Conservation (phyloP, 1,139 yeast genomes). For the Yueomyces sp. region DNA sequence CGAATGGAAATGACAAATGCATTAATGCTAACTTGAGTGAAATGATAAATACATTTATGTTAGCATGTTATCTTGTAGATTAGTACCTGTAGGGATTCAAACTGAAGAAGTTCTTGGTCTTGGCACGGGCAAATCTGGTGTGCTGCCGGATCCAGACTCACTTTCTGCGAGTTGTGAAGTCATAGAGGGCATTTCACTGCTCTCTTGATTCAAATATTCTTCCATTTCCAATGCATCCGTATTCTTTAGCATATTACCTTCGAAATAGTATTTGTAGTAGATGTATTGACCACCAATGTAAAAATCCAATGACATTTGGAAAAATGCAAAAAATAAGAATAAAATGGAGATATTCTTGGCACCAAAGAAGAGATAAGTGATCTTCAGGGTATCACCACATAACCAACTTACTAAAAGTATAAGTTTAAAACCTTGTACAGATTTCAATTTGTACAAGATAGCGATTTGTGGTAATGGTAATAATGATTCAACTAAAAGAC, state of each 20-base stretch:
- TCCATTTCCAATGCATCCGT: not conserved
- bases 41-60: too few relatives aligned
- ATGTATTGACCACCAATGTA: constrained; percentile 67
- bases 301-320: constrained; percentile 69
- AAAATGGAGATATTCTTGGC: constrained; percentile 56
- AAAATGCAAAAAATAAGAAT: constrained; percentile 65
- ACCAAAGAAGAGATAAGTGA: constrained; percentile 59
- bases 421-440: constrained; percentile 68
- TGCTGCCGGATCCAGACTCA: not conserved
- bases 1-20: too few relatives aligned
- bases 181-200: not conserved
- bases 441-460: constrained; percentile 51
- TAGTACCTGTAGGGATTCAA: not conserved
- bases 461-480: constrained; percentile 83
- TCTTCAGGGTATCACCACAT: constrained; percentile 74
- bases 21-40: too few relatives aligned
- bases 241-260: not conserved
- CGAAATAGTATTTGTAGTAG: constrained; percentile 34
- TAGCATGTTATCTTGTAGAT: too few relatives aligned
- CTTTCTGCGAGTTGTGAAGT: not conserved
- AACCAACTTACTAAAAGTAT: constrained; percentile 73
- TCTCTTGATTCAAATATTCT: not conserved
- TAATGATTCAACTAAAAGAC: constrained; percentile 68
- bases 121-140: not conserved
- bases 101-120: constrained; percentile 1